Evolutionary conservation across 2,329 filamentous ascomycete genomes (phyloP).

Genomic region (Cordyceps javanica): DNA sequence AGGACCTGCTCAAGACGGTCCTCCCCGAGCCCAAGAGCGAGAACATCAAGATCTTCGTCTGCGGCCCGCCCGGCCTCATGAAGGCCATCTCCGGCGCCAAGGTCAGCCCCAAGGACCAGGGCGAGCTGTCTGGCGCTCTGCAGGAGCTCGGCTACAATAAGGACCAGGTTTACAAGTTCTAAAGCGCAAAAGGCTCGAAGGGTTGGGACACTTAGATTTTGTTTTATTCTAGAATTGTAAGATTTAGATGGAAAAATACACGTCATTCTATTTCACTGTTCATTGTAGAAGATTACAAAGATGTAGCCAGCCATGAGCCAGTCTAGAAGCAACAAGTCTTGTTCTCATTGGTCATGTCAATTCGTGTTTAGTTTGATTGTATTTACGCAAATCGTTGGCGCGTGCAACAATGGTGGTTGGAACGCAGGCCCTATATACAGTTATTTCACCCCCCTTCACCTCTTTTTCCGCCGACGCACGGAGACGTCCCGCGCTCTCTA

Average conservation of each 20-base stretch:
- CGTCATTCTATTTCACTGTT: not conserved
- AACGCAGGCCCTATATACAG: not conserved
- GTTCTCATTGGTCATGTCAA: no score
- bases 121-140: conserved; percentile 75
- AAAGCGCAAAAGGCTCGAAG: conserved; percentile 17
- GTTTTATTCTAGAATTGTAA: not conserved
- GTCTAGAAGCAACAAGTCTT: no score
- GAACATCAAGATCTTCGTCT: conserved; percentile 96
- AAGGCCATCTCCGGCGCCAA: conserved; percentile 86
- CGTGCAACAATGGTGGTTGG: no score
- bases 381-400: no score
- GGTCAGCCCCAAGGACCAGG: conserved; percentile 89
- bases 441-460: not conserved
- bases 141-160: conserved; percentile 66
- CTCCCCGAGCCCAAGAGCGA: conserved; percentile 85
- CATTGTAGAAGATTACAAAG: no score
- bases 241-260: conserved; percentile 9
- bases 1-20: conserved; percentile 91
- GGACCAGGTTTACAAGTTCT: conserved; percentile 96
- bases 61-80: conserved; percentile 87
- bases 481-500: no score
- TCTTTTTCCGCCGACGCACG: no score
- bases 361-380: no score
- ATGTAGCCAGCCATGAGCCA: no score
- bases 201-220: not conserved